Conservation (phyloP, 768 basidiomycete genomes). For the Mycena metata region DNA sequence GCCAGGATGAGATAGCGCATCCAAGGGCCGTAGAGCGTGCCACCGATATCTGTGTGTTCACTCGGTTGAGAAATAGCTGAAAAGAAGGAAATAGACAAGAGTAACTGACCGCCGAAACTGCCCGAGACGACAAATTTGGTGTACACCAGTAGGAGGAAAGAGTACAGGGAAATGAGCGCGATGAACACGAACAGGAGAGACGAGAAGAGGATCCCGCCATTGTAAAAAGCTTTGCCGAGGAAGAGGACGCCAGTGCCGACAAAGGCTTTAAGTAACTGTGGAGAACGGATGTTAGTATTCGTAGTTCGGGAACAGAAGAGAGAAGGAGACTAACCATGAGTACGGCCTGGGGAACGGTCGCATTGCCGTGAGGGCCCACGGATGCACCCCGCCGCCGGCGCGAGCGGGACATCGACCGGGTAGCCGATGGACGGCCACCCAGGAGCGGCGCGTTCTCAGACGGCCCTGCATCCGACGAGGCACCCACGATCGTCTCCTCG, state of each 20-base stretch:
- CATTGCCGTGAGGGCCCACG: conserved; percentile 81
- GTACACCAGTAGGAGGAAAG: conserved; percentile 91
- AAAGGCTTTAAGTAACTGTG: conserved; percentile 92
- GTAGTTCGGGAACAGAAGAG: background rate
- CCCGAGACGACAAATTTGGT: conserved; percentile 92
- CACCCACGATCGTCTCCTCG: conserved; percentile 46
- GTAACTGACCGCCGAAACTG: conserved; percentile 85
- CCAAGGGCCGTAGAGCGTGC: conserved; percentile 90
- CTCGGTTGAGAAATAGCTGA: conserved; percentile 4
- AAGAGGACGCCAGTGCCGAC: conserved; percentile 97
- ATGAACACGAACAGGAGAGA: conserved; percentile 81
- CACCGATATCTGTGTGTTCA: conserved; percentile 83
- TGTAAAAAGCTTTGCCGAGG: conserved; percentile 97
- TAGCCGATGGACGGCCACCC: conserved; percentile 41
- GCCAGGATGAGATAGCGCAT: conserved; percentile 92
- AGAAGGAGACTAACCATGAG: conserved; percentile 78
- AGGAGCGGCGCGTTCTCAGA: conserved; percentile 74
- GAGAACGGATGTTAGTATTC: conserved; percentile 9
- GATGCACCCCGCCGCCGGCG: conserved; percentile 71
- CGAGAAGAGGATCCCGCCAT: conserved; percentile 95
- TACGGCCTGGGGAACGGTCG: conserved; percentile 91
- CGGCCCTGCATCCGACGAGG: conserved; percentile 29
- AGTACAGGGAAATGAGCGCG: conserved; percentile 89
- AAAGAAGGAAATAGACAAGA: background rate
- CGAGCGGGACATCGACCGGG: conserved; percentile 60